phyloP scores from a whole-genome alignment of 352 stramenopile species.

The Phytopythium aichiense region DNA sequence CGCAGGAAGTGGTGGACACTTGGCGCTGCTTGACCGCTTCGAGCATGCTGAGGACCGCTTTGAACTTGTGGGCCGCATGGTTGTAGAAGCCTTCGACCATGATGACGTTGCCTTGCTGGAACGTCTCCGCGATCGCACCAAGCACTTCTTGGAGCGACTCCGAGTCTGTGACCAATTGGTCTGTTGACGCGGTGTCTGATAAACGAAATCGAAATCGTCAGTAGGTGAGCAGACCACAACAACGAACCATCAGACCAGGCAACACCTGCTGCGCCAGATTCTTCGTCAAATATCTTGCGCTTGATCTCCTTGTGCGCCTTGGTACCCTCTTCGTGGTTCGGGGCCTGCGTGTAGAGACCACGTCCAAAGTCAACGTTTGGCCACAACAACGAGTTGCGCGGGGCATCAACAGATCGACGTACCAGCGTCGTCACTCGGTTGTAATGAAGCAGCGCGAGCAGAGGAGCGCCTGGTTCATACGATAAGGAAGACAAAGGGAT shows the following conservation, averaged over 20 bases:
- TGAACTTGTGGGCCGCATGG: slow-evolving; percentile 58
- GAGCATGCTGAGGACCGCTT: slow-evolving; percentile 32
- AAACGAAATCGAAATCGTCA: neutral
- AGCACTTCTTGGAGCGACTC: slow-evolving; percentile 16
- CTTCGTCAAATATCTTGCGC: neutral
- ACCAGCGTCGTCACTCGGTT: slow-evolving; percentile 47
- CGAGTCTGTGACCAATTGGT: neutral
- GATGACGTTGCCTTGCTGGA: slow-evolving; percentile 55
- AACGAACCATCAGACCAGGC: neutral
- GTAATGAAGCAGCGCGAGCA: slow-evolving; percentile 73
- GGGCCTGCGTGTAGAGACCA: neutral
- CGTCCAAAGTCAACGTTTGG: neutral
- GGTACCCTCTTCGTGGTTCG: neutral
- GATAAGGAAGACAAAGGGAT: too few species aligned
- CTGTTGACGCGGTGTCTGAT: neutral
- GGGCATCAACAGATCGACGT: neutral
- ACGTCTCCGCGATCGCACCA: slow-evolving; percentile 24
- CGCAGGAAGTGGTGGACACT: neutral
- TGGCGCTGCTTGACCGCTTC: slow-evolving; percentile 9
- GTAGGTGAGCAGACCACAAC: neutral
- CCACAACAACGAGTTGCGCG: neutral
- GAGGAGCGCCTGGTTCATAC: slow-evolving; percentile 18
- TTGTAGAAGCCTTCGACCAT: slow-evolving; percentile 61
- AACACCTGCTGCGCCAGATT: neutral
- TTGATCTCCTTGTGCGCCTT: neutral